Conservation (phyloP, 768 basidiomycete genomes). For the Kwoniella europaea region DNA sequence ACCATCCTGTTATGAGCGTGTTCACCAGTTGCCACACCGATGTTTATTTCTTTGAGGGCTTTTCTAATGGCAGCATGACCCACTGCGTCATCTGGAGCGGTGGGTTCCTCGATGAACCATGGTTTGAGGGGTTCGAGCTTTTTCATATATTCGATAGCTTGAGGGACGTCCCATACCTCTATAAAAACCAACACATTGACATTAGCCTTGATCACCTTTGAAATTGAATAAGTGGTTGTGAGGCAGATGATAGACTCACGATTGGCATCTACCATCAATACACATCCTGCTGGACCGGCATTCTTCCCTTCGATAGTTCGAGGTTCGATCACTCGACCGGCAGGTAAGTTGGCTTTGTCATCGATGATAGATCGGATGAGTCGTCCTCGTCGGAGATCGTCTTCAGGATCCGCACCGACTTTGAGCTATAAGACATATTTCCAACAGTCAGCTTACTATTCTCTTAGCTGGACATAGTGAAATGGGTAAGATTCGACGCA, state of each 20-base stretch:
- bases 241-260: slow-evolving; percentile 61
- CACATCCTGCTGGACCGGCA: slow-evolving; percentile 89
- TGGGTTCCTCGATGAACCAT: slow-evolving; percentile 97
- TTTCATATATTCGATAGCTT: slow-evolving; percentile 90
- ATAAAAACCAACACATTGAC: not conserved
- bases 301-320: slow-evolving; percentile 81
- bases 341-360: slow-evolving; percentile 79
- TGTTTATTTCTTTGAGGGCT: slow-evolving; percentile 75
- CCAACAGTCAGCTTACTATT: not conserved
- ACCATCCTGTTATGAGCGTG: slow-evolving; percentile 81
- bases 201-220: no score
- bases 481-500: slow-evolving; percentile 17
- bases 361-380: slow-evolving; percentile 95
- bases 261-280: slow-evolving; percentile 97
- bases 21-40: slow-evolving; percentile 92
- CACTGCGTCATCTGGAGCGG: slow-evolving; percentile 87
- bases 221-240: no score
- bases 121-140: slow-evolving; percentile 79
- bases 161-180: slow-evolving; percentile 70
- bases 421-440: slow-evolving; percentile 68
- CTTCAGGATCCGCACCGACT: slow-evolving; percentile 80
- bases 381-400: slow-evolving; percentile 83
- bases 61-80: slow-evolving; percentile 66
- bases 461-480: not conserved
- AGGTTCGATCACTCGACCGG: slow-evolving; percentile 67